These are phyloP conservation scores for Jackrogersella minutella DNA, from an alignment of 495 filamentous ascomycete genomes.

Conservation along the genomic window DNA sequence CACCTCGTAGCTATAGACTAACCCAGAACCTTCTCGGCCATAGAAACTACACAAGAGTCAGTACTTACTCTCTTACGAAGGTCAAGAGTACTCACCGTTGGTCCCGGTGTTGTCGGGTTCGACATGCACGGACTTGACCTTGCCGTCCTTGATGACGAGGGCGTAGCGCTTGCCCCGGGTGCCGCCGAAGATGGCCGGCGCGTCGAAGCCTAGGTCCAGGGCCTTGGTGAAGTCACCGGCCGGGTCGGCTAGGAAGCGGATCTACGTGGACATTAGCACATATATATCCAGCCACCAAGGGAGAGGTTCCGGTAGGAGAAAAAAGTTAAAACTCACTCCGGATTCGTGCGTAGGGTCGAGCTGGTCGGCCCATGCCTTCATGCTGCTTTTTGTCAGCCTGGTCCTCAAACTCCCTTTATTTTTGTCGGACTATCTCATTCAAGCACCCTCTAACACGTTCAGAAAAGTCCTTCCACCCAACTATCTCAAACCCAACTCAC, in stretches of 20 bases:
- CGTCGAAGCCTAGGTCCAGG: constrained; percentile 85
- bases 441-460: too few relatives aligned
- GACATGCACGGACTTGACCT: constrained; percentile 76
- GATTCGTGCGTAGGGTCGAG: constrained; percentile 75
- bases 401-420: too few relatives aligned
- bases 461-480: too few relatives aligned
- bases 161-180: constrained; percentile 89
- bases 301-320: too few relatives aligned
- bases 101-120: constrained; percentile 96
- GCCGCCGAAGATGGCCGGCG: constrained; percentile 82
- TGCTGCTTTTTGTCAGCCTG: constrained; percentile 57
- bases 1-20: constrained; percentile 43
- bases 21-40: constrained; percentile 76
- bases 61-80: neutral
- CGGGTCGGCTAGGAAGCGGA: constrained; percentile 94
- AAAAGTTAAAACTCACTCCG: constrained; percentile 83
- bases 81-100: constrained; percentile 63
- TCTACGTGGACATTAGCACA: constrained; percentile 37
- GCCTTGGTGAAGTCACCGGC: constrained; percentile 82
- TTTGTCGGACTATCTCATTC: too few relatives aligned
- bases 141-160: constrained; percentile 78
- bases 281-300: neutral
- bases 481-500: too few relatives aligned
- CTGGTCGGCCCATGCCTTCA: constrained; percentile 82
- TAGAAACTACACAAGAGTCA: constrained; percentile 59